phyloP scores from a whole-genome alignment of 2,329 filamentous ascomycete species.

The Epichloe coenophiala region DNA sequence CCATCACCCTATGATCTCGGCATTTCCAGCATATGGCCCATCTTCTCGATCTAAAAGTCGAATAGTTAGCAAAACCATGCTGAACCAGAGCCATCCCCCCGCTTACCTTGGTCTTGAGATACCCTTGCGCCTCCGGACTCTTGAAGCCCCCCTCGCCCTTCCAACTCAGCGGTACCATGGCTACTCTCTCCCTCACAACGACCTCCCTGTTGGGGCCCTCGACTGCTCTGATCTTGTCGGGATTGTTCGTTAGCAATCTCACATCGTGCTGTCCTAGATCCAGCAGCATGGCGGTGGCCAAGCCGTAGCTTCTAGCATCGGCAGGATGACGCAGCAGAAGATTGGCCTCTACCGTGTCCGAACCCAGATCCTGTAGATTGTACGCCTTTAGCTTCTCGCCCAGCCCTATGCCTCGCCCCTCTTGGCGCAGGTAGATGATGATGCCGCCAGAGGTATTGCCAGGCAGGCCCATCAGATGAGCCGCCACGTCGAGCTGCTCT shows the following conservation, averaged over 20 bases:
- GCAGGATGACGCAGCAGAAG: conserved; percentile 81
- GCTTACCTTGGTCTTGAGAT: conserved; percentile 83
- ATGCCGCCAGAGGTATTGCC: conserved; percentile 58
- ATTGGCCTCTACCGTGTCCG: conserved; percentile 97
- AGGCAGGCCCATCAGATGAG: conserved; percentile 75
- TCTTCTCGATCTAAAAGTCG: conserved; percentile 58
- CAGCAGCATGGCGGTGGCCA: conserved; percentile 88
- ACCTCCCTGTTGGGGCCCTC: conserved; percentile 86
- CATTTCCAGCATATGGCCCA: conserved; percentile 67
- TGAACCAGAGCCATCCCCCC: neutral
- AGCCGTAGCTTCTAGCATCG: conserved; percentile 84
- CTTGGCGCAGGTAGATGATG: conserved; percentile 90
- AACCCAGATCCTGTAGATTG: conserved; percentile 90
- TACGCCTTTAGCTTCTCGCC: conserved; percentile 96
- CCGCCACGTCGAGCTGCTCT: conserved; percentile 93
- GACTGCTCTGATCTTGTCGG: conserved; percentile 88
- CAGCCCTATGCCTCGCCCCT: conserved; percentile 88
- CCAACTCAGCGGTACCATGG: conserved; percentile 94
- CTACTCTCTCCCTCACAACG: conserved; percentile 76
- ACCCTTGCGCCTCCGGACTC: conserved; percentile 83
- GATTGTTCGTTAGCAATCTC: conserved; percentile 85
- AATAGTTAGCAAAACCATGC: conserved; percentile 9
- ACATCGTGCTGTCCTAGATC: conserved; percentile 74
- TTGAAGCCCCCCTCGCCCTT: conserved; percentile 74
- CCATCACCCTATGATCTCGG: conserved; percentile 12